phyloP scores from a whole-genome alignment of 2,329 filamentous ascomycete genomes.

The Amauroascus verrucosus region DNA sequence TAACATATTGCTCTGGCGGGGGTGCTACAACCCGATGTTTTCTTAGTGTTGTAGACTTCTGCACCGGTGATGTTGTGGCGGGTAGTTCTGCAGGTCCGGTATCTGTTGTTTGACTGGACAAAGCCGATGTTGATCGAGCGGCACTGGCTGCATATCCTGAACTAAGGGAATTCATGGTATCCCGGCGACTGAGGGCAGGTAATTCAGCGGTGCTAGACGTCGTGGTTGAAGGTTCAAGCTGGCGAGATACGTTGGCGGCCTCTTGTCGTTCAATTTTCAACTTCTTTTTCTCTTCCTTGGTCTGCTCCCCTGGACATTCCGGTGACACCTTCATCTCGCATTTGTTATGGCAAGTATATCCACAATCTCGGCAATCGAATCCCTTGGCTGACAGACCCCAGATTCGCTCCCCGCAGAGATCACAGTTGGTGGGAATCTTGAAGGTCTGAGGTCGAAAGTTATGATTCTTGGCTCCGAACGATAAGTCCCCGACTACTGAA shows the following conservation, averaged over 20 bases:
- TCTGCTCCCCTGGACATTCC: slow-evolving; percentile 86
- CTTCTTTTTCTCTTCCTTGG: slow-evolving; percentile 91
- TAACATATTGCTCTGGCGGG: slow-evolving; percentile 71
- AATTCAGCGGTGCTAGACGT: slow-evolving; percentile 44
- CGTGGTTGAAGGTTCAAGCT: slow-evolving; percentile 24
- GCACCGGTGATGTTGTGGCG: slow-evolving; percentile 28
- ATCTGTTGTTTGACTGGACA: slow-evolving; percentile 42
- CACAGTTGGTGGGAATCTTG: slow-evolving; percentile 97
- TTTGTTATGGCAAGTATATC: slow-evolving; percentile 96
- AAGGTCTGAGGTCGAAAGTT: slow-evolving; percentile 99
- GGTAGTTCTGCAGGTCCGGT: slow-evolving; percentile 35
- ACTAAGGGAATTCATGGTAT: slow-evolving; percentile 83
- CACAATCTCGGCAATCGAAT: slow-evolving; percentile 90
- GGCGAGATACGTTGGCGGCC: slow-evolving; percentile 50
- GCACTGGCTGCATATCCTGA: slow-evolving; percentile 71
- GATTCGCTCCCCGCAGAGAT: slow-evolving; percentile 89
- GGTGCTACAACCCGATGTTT: slow-evolving; percentile 75
- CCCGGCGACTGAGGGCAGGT: slow-evolving; percentile 61
- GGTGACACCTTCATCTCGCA: slow-evolving; percentile 98
- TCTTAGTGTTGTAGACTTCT: slow-evolving; percentile 32
- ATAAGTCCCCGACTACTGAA: slow-evolving; percentile 82
- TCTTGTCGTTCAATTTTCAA: slow-evolving; percentile 79
- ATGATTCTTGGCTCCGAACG: slow-evolving; percentile 84
- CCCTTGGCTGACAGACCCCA: slow-evolving; percentile 96
- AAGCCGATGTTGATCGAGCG: slow-evolving; percentile 62